Percentiles rank a stretch among this genome's conserved stretches.
Evolutionary conservation across 257 asterid species (phyloP).

Genomic region (Eustoma russellianum): DNA sequence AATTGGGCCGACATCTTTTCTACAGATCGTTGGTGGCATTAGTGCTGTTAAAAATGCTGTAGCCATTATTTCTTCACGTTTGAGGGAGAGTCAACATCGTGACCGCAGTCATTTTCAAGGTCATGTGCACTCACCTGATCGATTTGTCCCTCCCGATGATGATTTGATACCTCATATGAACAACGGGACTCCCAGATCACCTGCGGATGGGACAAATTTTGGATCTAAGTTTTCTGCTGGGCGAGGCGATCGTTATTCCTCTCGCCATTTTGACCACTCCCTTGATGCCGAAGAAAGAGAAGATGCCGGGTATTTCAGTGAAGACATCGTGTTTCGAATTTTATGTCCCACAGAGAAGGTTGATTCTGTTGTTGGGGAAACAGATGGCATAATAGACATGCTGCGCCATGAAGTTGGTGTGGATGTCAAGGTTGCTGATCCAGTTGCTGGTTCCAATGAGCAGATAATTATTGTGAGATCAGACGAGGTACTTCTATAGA

Average conservation of each 20-base stretch:
- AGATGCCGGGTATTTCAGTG: conserved; percentile 39
- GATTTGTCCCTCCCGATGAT: conserved; percentile 47
- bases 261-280: conserved; percentile 46
- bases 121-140: conserved; percentile 59
- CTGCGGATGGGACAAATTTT: conserved; percentile 42
- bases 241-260: conserved; percentile 40
- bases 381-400: conserved; percentile 69
- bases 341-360: conserved; percentile 76
- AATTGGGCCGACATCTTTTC: conserved; percentile 17
- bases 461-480: conserved; percentile 59
- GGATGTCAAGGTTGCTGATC: conserved; percentile 53
- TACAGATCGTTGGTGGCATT: conserved; percentile 46
- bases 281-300: conserved; percentile 47
- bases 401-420: conserved; percentile 83
- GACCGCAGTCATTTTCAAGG: conserved; percentile 56
- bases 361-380: conserved; percentile 57
- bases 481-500: conserved; percentile 75
- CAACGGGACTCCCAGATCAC: too few relatives aligned
- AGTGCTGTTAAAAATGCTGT: conserved; percentile 72
- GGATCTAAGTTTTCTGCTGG: conserved; percentile 54
- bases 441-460: conserved; percentile 54
- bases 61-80: conserved; percentile 60
- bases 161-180: conserved; percentile 33
- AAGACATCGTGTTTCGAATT: conserved; percentile 75
- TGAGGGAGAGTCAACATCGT: conserved; percentile 92